Percentiles rank a stretch among this genome's conserved stretches.
Evolutionary conservation across 345 rosid species (phyloP).

Genomic region (Arabidopsis suecica): DNA sequence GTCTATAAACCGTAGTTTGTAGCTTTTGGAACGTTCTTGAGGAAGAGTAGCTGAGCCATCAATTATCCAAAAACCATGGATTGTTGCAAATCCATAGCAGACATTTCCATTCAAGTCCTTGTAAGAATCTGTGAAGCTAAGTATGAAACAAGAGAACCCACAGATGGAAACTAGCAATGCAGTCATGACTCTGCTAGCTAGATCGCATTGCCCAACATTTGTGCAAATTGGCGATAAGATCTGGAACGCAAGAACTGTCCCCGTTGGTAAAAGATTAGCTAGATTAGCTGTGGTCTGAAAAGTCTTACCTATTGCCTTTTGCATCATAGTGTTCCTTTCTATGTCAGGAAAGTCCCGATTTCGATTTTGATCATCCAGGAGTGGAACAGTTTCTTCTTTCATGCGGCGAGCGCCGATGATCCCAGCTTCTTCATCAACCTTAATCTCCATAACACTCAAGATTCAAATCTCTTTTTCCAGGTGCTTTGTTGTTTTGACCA

Average conservation of each 20-base stretch:
- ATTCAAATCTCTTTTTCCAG: conserved; percentile 16
- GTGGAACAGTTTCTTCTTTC: conserved; percentile 29
- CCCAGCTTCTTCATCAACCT: conserved; percentile 42
- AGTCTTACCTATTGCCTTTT: conserved; percentile 75
- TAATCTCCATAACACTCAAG: conserved; percentile 34
- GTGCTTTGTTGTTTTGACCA: conserved; percentile 15
- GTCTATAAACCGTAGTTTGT: conserved; percentile 64
- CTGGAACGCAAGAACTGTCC: conserved; percentile 86
- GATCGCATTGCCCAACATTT: conserved; percentile 70
- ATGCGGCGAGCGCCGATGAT: not conserved
- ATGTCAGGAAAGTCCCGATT: conserved; percentile 44
- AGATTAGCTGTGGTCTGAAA: conserved; percentile 82
- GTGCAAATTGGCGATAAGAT: conserved; percentile 74
- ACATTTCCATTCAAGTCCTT: conserved; percentile 70
- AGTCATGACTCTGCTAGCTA: conserved; percentile 63
- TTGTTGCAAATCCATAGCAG: conserved; percentile 75
- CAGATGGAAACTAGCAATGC: conserved; percentile 61
- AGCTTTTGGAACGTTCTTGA: conserved; percentile 56
- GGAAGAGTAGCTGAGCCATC: conserved; percentile 68
- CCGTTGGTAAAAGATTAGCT: conserved; percentile 88
- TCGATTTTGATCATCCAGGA: conserved; percentile 40
- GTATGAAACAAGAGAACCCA: conserved; percentile 68
- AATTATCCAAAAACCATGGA: conserved; percentile 69
- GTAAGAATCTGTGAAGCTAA: conserved; percentile 79
- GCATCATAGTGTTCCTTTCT: conserved; percentile 56